Evolutionary conservation across 768 basidiomycete species (phyloP).

Genomic region (Austroboletus eburneus): DNA sequence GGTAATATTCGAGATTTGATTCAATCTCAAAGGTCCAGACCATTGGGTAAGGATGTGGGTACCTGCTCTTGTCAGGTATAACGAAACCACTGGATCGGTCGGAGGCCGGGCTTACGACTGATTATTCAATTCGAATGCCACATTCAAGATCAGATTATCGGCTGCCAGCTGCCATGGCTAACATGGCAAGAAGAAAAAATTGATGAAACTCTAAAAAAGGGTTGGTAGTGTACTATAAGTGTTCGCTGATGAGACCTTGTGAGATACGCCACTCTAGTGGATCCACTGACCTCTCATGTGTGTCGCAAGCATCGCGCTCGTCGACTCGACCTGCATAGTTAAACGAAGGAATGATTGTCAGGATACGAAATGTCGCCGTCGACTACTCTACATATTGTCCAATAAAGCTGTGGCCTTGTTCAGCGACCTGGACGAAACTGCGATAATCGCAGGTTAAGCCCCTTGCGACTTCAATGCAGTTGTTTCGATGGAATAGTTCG

Average conservation of each 20-base stretch:
- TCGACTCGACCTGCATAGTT: neutral
- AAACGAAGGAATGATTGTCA: neutral
- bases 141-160: neutral
- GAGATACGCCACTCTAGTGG: neutral
- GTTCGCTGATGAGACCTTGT: neutral
- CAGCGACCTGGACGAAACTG: neutral
- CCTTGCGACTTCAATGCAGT: neutral
- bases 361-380: neutral
- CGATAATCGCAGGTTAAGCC: neutral
- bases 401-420: no score
- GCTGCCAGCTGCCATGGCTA: neutral
- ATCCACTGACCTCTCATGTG: neutral
- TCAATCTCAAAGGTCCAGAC: neutral
- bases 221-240: neutral
- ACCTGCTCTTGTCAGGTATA: neutral
- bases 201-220: constrained; percentile 11
- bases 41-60: neutral
- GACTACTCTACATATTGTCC: no score
- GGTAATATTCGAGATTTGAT: no score
- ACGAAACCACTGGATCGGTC: constrained; percentile 1
- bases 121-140: constrained; percentile 1
- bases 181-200: neutral
- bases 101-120: neutral
- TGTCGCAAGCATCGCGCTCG: constrained; percentile 2
- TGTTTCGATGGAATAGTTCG: no score